Conservation (phyloP, 768 basidiomycete species). For the Mycena galericulata region DNA sequence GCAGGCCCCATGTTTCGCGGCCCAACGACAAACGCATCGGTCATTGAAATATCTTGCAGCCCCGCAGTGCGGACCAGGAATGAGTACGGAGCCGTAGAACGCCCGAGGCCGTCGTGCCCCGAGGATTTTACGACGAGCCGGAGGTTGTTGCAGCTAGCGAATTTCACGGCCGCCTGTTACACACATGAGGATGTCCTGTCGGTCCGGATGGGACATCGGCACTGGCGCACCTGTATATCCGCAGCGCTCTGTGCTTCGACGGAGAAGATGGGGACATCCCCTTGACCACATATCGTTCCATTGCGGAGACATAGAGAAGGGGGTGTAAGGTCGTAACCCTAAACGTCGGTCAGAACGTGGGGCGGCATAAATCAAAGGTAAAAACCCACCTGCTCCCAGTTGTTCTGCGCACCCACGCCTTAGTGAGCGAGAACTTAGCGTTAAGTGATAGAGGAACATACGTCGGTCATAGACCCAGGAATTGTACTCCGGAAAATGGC, state of each 20-base stretch:
- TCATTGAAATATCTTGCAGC: conserved; percentile 42
- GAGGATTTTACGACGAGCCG: conserved; percentile 47
- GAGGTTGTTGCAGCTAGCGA: conserved; percentile 43
- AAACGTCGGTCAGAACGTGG: not conserved
- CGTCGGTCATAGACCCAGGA: no score
- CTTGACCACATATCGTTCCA: conserved; percentile 44
- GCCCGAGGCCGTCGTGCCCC: conserved; percentile 51
- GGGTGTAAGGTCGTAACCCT: conserved; percentile 43
- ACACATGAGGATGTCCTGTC: not conserved
- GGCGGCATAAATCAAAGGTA: conserved; percentile 6
- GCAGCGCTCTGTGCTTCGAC: conserved; percentile 43
- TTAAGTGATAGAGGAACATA: no score
- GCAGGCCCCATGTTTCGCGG: conserved; percentile 40
- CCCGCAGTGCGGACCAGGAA: conserved; percentile 48
- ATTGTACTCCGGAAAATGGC: no score
- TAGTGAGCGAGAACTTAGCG: conserved; percentile 10
- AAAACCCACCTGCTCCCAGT: no score
- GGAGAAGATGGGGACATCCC: conserved; percentile 45
- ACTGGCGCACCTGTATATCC: conserved; percentile 44
- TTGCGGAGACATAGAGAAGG: conserved; percentile 42
- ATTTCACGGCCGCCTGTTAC: conserved; percentile 43
- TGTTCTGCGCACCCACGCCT: no score
- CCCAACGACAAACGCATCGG: conserved; percentile 29
- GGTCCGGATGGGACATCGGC: not conserved
- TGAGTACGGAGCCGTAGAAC: conserved; percentile 48